Evolutionary conservation across 2,329 filamentous ascomycete species (phyloP), one percentile per base, ranked within the genome.

Genomic region (Colletotrichum tofieldiae): DNA sequence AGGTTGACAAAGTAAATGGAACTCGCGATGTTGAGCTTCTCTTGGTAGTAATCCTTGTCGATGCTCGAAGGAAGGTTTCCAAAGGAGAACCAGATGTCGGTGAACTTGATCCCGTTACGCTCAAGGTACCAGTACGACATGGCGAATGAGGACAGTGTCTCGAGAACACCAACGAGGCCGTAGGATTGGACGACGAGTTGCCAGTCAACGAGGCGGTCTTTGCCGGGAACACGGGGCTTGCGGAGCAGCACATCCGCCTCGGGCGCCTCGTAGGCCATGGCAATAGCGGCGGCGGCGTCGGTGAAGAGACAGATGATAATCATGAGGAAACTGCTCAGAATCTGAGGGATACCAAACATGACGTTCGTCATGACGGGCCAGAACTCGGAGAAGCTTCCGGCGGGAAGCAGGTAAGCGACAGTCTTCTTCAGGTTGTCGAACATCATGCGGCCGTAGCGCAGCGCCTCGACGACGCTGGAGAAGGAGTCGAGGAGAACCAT

Each of bases 401-500:
- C 93, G 0, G 93, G 92, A 0, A 94, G 85, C 2, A 94, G 84
- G 77, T 94, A 94, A n/a, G 90, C 89, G 73, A 94, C 90, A 0
- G 89, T 92, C 85, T 95, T 95, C 79, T 93, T 93, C 62, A 95
- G 82, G 76, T 95, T 95, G 79, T 94, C 92, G 81, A 93, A 95
- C n/a, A 94, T 92, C 7, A 93, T 89, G 18, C 93, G 88, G 0
- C 93, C 93, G 71, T 92, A 94, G 74, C 90, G 86, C 2, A 95
- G 89, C 0, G 93, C 93, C 77, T 93, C 89, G 6, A 94, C 90
- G 41, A 95, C 89, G 1, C 91, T 92, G 0, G 89, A 87, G 77
- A 95, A 95, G 0, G 89, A 91, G 64, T 94, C 93, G 7, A 97
- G 86, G 2, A 97, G 87, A 35, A 97, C 92, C 85, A 97, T 96